phyloP scores from a whole-genome alignment of 2,329 filamentous ascomycete species.

The Colletotrichum tropicale region DNA sequence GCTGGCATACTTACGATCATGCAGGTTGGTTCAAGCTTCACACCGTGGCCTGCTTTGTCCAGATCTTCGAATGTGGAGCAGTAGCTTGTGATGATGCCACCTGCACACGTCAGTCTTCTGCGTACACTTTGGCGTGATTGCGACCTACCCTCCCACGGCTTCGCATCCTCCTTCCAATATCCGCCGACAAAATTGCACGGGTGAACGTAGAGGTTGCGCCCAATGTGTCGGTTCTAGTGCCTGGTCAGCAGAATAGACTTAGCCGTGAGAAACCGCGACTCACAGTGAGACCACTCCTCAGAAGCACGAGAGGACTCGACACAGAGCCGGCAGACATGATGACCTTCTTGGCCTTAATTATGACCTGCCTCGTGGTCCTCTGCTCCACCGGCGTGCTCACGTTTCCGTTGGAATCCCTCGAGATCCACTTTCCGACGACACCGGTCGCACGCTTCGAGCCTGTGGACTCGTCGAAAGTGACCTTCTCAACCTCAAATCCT shows the following conservation, averaged over 20 bases:
- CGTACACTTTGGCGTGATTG: neutral
- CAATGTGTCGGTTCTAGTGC: conserved; percentile 75
- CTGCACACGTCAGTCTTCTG: conserved; percentile 40
- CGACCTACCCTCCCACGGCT: conserved; percentile 65
- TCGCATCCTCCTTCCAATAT: conserved; percentile 72
- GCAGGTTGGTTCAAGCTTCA: conserved; percentile 77
- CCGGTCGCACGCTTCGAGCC: conserved; percentile 66
- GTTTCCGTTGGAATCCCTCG: conserved; percentile 67
- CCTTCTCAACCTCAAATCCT: conserved; percentile 73
- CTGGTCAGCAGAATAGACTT: conserved; percentile 22
- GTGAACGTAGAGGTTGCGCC: conserved; percentile 81
- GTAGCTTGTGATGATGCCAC: conserved; percentile 80
- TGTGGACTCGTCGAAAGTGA: conserved; percentile 67
- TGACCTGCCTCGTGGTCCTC: conserved; percentile 62
- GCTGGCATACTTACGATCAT: conserved; percentile 61
- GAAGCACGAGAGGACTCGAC: conserved; percentile 76
- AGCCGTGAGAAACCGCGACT: conserved; percentile 23
- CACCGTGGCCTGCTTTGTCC: conserved; percentile 80
- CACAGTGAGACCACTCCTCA: conserved; percentile 77
- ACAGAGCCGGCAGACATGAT: conserved; percentile 80
- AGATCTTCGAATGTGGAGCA: conserved; percentile 81
- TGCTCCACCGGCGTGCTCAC: conserved; percentile 54
- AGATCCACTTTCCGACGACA: conserved; percentile 76
- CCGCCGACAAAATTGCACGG: conserved; percentile 67
- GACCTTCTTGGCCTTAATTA: conserved; percentile 80